Evolutionary conservation across 306 rosid genomes (phyloP), one percentile per base, ranked within the genome.

Genomic region (Quercus engelmannii): DNA sequence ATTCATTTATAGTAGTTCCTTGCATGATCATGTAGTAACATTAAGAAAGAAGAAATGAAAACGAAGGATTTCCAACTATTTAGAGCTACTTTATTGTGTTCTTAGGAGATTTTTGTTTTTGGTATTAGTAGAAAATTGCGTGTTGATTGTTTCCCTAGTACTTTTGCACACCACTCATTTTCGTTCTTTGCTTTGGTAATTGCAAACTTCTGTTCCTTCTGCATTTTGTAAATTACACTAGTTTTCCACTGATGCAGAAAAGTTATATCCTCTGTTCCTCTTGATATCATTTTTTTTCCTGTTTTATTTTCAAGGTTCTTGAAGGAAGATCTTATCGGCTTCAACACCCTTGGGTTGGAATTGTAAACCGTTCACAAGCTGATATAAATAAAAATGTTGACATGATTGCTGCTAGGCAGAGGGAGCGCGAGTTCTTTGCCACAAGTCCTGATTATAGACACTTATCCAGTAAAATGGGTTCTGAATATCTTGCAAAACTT

Each of bases 291-390:
- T 31, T 52, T 51, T 20, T 20, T n/a, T 19, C 41, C 26, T 2
- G n/a, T 52, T 35, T 55, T 63, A 26, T 35, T 41, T 76, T 80
- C 23, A 56, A 88, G 91, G 86, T 88, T 82, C 89, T 88, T 38
- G 89, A 83, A 68, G 91, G 91, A 80, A 85, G 80, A 71, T 80
- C 91, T 62, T 88, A 75, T 63, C 77, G 71, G 80, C 87, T 88
- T 78, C 85, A 88, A 73, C 82, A 80, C 74, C 89, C 91, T 55
- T 88, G 91, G 89, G 91, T 88, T 78, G 91, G 91, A 72, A 81
- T 88, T 20, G 91, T 85, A 72, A 88, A 80, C 56, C 89, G 91
- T 65, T 88, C 89, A 41, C 91, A 88, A 75, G 82, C 85, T 83
- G 91, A 88, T 74, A 88, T 88, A 31, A 83, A 88, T 33, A 78